A percentile compares a stretch with the other conserved stretches of the same genome.
These are phyloP conservation scores for Backusella macrospora DNA, from an alignment of 192 early-diverging fungal genomes.

Conservation along the genomic window DNA sequence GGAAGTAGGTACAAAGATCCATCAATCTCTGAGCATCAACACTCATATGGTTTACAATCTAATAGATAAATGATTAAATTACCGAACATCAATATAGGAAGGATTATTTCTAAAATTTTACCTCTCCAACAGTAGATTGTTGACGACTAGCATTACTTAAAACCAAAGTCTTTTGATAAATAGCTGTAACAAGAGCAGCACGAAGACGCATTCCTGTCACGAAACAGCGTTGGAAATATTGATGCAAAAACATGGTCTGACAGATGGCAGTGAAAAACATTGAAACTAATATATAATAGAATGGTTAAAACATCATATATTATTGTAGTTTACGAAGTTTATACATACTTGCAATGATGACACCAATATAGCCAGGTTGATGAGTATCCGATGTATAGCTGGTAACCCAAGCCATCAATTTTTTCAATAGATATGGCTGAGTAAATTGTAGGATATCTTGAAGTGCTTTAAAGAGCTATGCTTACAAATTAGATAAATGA, in stretches of 20 bases:
- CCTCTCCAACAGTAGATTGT: conserved; percentile 79
- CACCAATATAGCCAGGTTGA: conserved; percentile 74
- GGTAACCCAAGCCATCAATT: conserved; percentile 69
- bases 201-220: conserved; percentile 76
- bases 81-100: neutral
- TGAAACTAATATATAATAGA: conserved; percentile 24
- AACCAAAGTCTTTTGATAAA: conserved; percentile 83
- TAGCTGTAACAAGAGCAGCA: conserved; percentile 75
- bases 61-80: neutral
- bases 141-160: conserved; percentile 85
- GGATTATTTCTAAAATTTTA: conserved; percentile 43
- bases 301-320: neutral
- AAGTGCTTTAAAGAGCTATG: conserved; percentile 67
- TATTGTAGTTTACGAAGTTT: neutral
- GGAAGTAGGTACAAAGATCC: conserved; percentile 70
- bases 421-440: conserved; percentile 76
- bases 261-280: conserved; percentile 77
- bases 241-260: conserved; percentile 84
- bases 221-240: conserved; percentile 87
- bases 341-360: conserved; percentile 62
- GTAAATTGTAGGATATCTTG: conserved; percentile 80
- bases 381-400: conserved; percentile 57
- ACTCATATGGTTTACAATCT: conserved; percentile 64
- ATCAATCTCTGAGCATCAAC: conserved; percentile 68
- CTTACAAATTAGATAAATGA: neutral